Evolutionary conservation across 257 asterid genomes (phyloP).

Genomic region (Solanum habrochaites): DNA sequence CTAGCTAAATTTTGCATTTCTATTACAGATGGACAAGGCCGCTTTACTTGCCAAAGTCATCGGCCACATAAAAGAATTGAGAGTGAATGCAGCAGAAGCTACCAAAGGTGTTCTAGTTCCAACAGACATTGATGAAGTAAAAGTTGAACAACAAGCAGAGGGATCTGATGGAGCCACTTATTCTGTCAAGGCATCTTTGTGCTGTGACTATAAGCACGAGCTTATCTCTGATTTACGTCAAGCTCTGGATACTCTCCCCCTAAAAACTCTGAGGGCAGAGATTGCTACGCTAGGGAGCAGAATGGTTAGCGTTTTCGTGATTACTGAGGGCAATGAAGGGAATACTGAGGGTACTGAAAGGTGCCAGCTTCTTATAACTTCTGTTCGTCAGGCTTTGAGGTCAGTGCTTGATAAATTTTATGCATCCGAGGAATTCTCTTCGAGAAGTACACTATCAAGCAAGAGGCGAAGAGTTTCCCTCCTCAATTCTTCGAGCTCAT

Average conservation of each 20-base stretch:
- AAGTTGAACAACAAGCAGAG: conserved; percentile 38
- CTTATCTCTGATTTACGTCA: conserved; percentile 46
- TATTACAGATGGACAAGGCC: conserved; percentile 76
- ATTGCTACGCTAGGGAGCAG: conserved; percentile 67
- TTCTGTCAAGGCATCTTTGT: conserved; percentile 52
- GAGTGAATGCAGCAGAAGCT: conserved; percentile 34
- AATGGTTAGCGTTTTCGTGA: conserved; percentile 57
- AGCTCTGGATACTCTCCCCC: conserved; percentile 56
- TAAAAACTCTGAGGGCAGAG: conserved; percentile 47
- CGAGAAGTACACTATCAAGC: conserved; percentile 36
- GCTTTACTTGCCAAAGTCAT: conserved; percentile 70
- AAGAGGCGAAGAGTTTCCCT: conserved; percentile 57
- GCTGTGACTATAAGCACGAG: conserved; percentile 68
- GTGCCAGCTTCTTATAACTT: conserved; percentile 19
- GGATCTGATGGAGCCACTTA: conserved; percentile 15
- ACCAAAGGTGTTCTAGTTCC: conserved; percentile 53
- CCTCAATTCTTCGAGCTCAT: conserved; percentile 30
- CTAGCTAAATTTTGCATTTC: not conserved
- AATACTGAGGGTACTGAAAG: conserved; percentile 18
- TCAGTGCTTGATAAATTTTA: conserved; percentile 77
- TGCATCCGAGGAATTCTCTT: conserved; percentile 64
- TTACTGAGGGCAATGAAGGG: conserved; percentile 20
- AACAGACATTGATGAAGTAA: conserved; percentile 57
- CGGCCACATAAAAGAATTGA: conserved; percentile 41
- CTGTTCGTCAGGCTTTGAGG: conserved; percentile 43